These are phyloP conservation scores for Ceratocystis eucalypticola DNA, from an alignment of 2,329 filamentous ascomycete genomes.

Conservation along the genomic window DNA sequence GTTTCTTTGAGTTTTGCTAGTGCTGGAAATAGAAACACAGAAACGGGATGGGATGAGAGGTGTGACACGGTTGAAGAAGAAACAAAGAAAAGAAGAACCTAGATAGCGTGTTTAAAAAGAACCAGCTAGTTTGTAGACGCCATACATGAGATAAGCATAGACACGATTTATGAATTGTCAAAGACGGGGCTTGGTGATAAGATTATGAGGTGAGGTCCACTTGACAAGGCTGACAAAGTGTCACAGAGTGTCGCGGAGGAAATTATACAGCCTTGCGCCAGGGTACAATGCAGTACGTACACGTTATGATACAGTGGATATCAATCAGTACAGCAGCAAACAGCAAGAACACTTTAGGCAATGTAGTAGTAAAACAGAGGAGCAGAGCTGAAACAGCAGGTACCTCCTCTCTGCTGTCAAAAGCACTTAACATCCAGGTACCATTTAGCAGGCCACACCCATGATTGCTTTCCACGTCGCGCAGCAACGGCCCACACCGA, in stretches of 20 bases:
- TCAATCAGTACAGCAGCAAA: too few relatives aligned
- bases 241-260: background rate
- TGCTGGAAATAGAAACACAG: background rate
- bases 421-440: background rate
- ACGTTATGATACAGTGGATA: too few relatives aligned
- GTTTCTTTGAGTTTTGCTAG: too few relatives aligned
- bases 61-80: background rate
- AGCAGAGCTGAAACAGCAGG: background rate
- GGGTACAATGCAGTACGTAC: background rate
- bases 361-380: background rate
- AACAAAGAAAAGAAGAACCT: background rate
- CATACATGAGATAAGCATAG: background rate
- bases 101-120: background rate
- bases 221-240: background rate
- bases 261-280: background rate
- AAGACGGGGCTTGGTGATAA: background rate
- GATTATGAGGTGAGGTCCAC: background rate
- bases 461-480: slow-evolving; percentile 11
- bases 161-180: background rate
- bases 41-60: background rate
- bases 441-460: background rate
- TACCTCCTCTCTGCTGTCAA: background rate
- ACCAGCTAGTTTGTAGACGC: background rate
- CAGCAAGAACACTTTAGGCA: too few relatives aligned
- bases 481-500: slow-evolving; percentile 9